Evolutionary conservation across 345 rosid species (phyloP), one percentile per base, ranked within the genome.

Genomic region (Boechera retrofracta): DNA sequence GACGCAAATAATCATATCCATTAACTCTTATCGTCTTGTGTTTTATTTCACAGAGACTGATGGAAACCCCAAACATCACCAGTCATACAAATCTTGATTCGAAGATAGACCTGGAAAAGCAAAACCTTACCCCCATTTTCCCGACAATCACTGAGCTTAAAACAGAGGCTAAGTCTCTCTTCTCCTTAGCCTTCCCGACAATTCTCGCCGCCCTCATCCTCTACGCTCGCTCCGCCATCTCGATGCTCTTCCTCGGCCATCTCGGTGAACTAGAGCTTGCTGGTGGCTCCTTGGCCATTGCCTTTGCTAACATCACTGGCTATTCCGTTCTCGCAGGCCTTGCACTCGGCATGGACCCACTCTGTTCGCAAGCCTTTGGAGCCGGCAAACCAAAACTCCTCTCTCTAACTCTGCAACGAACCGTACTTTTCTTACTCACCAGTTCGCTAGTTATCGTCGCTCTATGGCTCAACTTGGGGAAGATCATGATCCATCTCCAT

Each of bases 321-420:
- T 94, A 94, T 85, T 90, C 98, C 0, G 98, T 94, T 64, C 94
- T 94, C 54, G 84, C 98, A 1, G 98, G 98, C 9, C 87, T 94
- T 32, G 88, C 98, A 41, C 80, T 91, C 13, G 98, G 93, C 8
- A 91, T 94, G 98, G 98, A 94, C 65, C 98, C 98, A 3, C 91
- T 94, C 18, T 94, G 98, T 68, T 94, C 96, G 0, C 98, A 94
- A 77, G 96, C 97, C 33, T 94, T 91, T 58, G 98, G 98, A 7
- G 96, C 98, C 21, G 85, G 82, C 9, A 96, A 87, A 21, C 94
- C 94, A 2, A 90, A 87, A 77, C 93, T 94, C 44, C 89, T 94
- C 26, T 89, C 94, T 28, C 16, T 94, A 53, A 89, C 96, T 44
- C 97, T 94, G 24, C 97, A 89, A 39, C 87, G 98, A 61, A 85